A percentile compares a stretch with the other conserved stretches of the same genome.
These are phyloP conservation scores for Xylariaceae sp. DNA, from an alignment of 2,329 filamentous ascomycete genomes.

Conservation along the genomic window DNA sequence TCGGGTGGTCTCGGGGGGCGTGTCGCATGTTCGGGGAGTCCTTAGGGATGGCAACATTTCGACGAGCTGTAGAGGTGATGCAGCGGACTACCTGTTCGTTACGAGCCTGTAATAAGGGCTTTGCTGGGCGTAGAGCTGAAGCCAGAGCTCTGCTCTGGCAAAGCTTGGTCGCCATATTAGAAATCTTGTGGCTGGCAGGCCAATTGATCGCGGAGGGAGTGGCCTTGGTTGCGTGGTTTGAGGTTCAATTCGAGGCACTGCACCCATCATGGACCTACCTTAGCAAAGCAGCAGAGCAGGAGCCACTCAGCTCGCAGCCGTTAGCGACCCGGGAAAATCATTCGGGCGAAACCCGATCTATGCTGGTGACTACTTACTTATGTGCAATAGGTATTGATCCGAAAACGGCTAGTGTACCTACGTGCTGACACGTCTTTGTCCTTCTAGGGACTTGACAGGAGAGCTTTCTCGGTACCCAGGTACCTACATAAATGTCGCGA, in stretches of 20 bases:
- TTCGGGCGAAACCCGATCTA: slow-evolving; percentile 9
- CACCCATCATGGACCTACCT: too few species aligned
- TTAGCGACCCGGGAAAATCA: slow-evolving; percentile 6
- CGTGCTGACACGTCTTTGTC: too few species aligned
- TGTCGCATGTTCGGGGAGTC: slow-evolving; percentile 64
- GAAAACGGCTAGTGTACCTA: too few species aligned
- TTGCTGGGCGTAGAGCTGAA: slow-evolving; percentile 51
- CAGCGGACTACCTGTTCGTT: slow-evolving; percentile 40
- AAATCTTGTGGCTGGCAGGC: slow-evolving; percentile 30
- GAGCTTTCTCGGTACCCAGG: too few species aligned
- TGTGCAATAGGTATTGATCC: not conserved
- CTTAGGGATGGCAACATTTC: slow-evolving; percentile 54
- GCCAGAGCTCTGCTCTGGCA: slow-evolving; percentile 52
- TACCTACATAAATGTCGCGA: too few species aligned
- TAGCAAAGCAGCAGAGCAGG: too few species aligned
- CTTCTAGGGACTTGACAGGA: too few species aligned
- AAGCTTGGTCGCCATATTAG: slow-evolving; percentile 57
- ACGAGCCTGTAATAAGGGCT: slow-evolving; percentile 37
- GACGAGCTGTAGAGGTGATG: slow-evolving; percentile 45
- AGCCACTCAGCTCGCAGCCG: too few species aligned
- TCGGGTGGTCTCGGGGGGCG: slow-evolving; percentile 53
- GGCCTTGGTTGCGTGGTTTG: not conserved
- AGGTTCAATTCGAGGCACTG: slow-evolving; percentile 1
- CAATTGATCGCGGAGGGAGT: slow-evolving; percentile 36
- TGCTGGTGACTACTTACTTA: too few species aligned